These are phyloP conservation scores for Medicago arabica DNA, from an alignment of 306 rosid genomes.

Conservation along the genomic window DNA sequence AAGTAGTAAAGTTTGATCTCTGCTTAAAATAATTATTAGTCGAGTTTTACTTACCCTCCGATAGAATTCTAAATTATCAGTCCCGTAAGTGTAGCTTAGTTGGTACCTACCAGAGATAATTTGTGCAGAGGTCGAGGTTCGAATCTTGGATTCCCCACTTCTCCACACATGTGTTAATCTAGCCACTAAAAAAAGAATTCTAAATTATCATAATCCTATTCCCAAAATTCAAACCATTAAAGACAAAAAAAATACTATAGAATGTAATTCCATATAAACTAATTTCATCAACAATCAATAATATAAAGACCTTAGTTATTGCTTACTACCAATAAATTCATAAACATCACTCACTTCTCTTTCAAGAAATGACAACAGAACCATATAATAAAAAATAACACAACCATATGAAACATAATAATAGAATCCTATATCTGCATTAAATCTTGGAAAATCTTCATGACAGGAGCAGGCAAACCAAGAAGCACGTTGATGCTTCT, in stretches of 20 bases:
- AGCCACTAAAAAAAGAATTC: too few relatives aligned
- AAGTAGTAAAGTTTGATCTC: too few relatives aligned
- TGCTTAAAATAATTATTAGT: too few relatives aligned
- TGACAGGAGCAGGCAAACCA: conserved; percentile 88
- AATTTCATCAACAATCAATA: conserved; percentile 22
- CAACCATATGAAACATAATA: conserved; percentile 12
- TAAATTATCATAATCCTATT: too few relatives aligned
- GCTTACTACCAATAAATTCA: background rate
- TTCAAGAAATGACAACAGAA: conserved; percentile 36
- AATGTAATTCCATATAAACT: background rate
- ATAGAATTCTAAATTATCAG: too few relatives aligned
- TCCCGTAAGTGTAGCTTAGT: too few relatives aligned
- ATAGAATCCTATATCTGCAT: conserved; percentile 55
- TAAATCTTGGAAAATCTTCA: conserved; percentile 75
- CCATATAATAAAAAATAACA: conserved; percentile 34
- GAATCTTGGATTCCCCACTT: too few relatives aligned
- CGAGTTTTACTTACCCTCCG: too few relatives aligned
- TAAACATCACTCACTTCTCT: conserved; percentile 2
- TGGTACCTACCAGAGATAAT: too few relatives aligned
- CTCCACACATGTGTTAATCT: too few relatives aligned
- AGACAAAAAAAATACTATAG: background rate
- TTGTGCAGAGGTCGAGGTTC: too few relatives aligned
- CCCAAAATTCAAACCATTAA: too few relatives aligned
- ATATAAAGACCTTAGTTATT: background rate
- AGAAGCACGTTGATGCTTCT: conserved; percentile 80